Evolutionary conservation across 2,329 filamentous ascomycete genomes (phyloP).

Genomic region (Byssoonygena ceratinophila): DNA sequence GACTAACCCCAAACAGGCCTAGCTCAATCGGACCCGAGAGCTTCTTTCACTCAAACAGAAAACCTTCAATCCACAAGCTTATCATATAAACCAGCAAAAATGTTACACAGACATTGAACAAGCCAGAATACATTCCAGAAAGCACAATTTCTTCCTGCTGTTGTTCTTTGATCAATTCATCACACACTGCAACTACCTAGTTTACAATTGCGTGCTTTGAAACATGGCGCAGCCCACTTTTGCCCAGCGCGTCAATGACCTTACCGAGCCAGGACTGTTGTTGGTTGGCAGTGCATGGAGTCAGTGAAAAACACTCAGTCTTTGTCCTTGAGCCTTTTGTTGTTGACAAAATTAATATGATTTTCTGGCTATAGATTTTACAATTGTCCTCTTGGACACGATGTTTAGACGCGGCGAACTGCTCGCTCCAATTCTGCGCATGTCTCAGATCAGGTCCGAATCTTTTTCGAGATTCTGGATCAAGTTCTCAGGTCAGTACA

Average conservation of each 20-base stretch:
- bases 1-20: no score
- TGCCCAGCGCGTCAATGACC: slow-evolving; percentile 10
- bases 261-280: slow-evolving; percentile 14
- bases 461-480: slow-evolving; percentile 36
- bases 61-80: no score
- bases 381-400: slow-evolving; percentile 25
- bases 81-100: no score
- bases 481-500: slow-evolving; percentile 28
- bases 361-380: slow-evolving; percentile 23
- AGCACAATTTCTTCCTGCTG: no score
- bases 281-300: slow-evolving; percentile 13
- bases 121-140: no score
- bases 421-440: slow-evolving; percentile 27
- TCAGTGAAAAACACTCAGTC: slow-evolving; percentile 4
- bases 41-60: no score
- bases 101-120: no score
- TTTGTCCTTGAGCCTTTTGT: background rate
- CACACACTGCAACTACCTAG: no score
- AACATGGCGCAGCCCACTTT: slow-evolving; percentile 4
- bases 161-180: no score
- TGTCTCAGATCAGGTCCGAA: slow-evolving; percentile 29
- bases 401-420: slow-evolving; percentile 28
- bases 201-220: no score
- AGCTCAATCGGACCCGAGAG: no score
- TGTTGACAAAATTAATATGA: background rate